These are phyloP conservation scores for Aspergillus sp. DNA, from an alignment of 2,329 filamentous ascomycete species.

Conservation along the genomic window DNA sequence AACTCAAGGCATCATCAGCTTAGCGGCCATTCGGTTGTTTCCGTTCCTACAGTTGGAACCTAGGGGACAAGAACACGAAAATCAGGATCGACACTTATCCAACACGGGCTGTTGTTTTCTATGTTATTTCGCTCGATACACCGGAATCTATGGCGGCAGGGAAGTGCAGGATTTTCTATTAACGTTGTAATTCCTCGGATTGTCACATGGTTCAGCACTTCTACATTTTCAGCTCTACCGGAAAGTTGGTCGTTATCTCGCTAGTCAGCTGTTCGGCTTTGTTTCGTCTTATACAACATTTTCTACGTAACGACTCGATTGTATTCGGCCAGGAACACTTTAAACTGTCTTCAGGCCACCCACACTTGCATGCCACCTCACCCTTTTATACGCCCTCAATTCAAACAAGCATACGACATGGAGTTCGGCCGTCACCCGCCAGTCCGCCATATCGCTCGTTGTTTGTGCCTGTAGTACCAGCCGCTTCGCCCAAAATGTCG, in stretches of 20 bases:
- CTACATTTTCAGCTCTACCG: slow-evolving; percentile 37
- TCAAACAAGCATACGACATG: slow-evolving; percentile 14
- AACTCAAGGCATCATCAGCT: slow-evolving; percentile 35
- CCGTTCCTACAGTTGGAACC: background rate
- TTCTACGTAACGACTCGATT: slow-evolving; percentile 45
- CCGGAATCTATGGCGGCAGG: slow-evolving; percentile 43
- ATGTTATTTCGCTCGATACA: slow-evolving; percentile 40
- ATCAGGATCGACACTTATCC: slow-evolving; percentile 30
- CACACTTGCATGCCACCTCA: slow-evolving; percentile 7
- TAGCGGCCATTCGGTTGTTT: slow-evolving; percentile 34
- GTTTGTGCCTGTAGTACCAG: slow-evolving; percentile 24
- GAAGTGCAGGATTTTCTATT: slow-evolving; percentile 35
- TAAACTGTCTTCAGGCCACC: slow-evolving; percentile 16
- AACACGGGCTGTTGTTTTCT: slow-evolving; percentile 41
- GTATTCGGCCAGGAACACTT: slow-evolving; percentile 35
- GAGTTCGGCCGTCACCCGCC: slow-evolving; percentile 18
- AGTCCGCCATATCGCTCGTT: slow-evolving; percentile 21
- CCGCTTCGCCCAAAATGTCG: slow-evolving; percentile 13
- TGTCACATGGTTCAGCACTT: slow-evolving; percentile 45
- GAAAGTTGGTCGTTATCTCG: slow-evolving; percentile 39
- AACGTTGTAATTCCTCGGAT: slow-evolving; percentile 48
- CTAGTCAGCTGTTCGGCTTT: slow-evolving; percentile 43
- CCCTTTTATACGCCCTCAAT: slow-evolving; percentile 12
- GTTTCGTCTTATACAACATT: slow-evolving; percentile 35
- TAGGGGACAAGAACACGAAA: slow-evolving; percentile 4